Base-by-base conservation (phyloP, 306 rosid genomes). In the Rubus idaeus region DNA sequence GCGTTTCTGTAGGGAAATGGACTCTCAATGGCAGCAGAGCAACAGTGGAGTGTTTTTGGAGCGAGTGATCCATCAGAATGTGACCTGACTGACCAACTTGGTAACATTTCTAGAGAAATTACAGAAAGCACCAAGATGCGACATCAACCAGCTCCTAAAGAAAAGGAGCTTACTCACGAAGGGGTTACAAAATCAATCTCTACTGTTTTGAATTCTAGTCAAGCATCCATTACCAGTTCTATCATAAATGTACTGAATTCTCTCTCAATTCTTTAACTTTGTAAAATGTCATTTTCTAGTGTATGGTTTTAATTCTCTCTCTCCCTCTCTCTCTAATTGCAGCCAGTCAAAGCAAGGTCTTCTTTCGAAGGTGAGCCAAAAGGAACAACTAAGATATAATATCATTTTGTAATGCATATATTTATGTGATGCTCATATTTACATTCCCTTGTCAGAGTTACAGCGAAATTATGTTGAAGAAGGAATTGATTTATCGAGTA, bases 291-390 rank as follows among this genome's bases (percentile, higher is more conserved):
- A 47, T 18, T 68, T 26, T 45, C 51, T 62, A 16, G 55, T 80
- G 58, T 73, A 68, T 77, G 23, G 47, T 0, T 23, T 55, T 81
- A 55, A 78, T 69, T 42, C 52, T 13, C 40, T 17, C 20, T 77
- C 37, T 77, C 75, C 10, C 40, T 17, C 20, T 77, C 37, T 77
- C 75, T 70, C 73, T 64, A 66, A 65, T 51, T 86, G 91, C 96
- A 89, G 96, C 85, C 81, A 67, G 86, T 45, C 68, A 82, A 82
- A 82, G 67, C 17, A 51, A 73, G 64, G 45, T 80, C 84, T 79
- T 75, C 81, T 79, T 58, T 80, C 47, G 82, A 78, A 84, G 98
- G 97, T 90, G 74, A 84, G 92, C 73, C 23, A 51, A 81, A 63
- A 78, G 60, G 61, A 64, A 39, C 55, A 65, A 30, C 72, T 66